Evolutionary conservation across 352 stramenopile species (phyloP), one percentile per base, ranked within the genome.

Genomic region (Elongisporangium undulatum): DNA sequence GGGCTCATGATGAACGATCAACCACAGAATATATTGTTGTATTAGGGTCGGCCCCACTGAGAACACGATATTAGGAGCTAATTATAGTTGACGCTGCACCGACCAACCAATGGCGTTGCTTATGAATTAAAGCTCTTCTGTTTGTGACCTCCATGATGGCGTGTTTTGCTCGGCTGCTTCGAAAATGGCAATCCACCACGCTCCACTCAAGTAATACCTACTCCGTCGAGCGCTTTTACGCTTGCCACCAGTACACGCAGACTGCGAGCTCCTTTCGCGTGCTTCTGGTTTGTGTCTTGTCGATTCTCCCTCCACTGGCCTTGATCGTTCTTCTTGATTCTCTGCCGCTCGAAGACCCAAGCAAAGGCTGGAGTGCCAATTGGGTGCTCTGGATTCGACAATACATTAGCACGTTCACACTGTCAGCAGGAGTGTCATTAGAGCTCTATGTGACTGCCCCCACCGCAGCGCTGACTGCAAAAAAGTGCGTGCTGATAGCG

Each of bases 371-470:
- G 62, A 13, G 22, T 55, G 4, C 16, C 20, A 68, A 58, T 29
- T 69, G 41, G 6, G 22, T 21, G 17, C 22, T 53, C 49, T 53
- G 22, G 20, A 23, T 53, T 17, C 49, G 49, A n/a, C n/a, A n/a
- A n/a, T n/a, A n/a, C n/a, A n/a, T 63, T 20, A 22, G 58, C 22
- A 56, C 51, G 20, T 64, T 63, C 41, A 23, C 63, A 2, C 55
- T 67, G 41, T 49, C 63, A 26, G 57, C 64, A 41, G n/a, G 16
- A 1, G 21, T 67, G 17, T 66, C 23, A 49, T 62, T n/a, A n/a
- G n/a, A n/a, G 12, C 53, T 69, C 0, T 66, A 54, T 21, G 55
- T 66, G 16, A 69, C 63, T 8, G 53, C 34, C 10, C 34, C 34
- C 1, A 4, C 34, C 34, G 34, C 17, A 12, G 34, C 34, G 9